Evolutionary conservation across 495 filamentous ascomycete genomes (phyloP).

Genomic region (Penicillium pulvis): DNA sequence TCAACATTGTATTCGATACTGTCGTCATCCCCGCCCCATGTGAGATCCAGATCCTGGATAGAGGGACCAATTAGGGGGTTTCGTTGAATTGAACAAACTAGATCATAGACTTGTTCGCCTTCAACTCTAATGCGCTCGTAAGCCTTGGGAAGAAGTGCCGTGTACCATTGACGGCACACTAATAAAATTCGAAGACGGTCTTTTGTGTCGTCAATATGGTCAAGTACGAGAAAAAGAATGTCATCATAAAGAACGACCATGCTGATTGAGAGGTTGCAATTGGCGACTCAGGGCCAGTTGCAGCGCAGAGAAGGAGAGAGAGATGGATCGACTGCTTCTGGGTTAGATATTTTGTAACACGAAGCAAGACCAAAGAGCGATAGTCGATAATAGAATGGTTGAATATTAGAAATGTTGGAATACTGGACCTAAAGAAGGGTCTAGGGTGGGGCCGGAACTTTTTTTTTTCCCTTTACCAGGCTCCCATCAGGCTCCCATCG

Average conservation of each 20-base stretch:
- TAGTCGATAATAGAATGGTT: not conserved
- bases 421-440: not conserved
- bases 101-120: not conserved
- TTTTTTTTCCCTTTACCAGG: not conserved
- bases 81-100: not conserved
- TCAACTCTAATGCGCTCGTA: constrained; percentile 1
- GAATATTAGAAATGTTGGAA: not conserved
- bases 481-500: not conserved
- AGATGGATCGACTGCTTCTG: not conserved
- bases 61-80: not conserved
- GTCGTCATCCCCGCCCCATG: not conserved
- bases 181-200: not conserved
- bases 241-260: not conserved
- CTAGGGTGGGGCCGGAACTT: not conserved
- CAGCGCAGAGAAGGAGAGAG: not conserved
- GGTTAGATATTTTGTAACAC: not conserved
- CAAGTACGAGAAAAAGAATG: constrained; percentile 4
- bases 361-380: not conserved
- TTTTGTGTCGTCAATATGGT: not conserved
- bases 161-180: not conserved
- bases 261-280: not conserved
- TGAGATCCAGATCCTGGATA: not conserved
- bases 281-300: not conserved
- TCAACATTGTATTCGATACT: not conserved
- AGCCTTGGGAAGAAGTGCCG: not conserved